phyloP scores from a whole-genome alignment of 345 rosid species.

The Acer negundo region DNA sequence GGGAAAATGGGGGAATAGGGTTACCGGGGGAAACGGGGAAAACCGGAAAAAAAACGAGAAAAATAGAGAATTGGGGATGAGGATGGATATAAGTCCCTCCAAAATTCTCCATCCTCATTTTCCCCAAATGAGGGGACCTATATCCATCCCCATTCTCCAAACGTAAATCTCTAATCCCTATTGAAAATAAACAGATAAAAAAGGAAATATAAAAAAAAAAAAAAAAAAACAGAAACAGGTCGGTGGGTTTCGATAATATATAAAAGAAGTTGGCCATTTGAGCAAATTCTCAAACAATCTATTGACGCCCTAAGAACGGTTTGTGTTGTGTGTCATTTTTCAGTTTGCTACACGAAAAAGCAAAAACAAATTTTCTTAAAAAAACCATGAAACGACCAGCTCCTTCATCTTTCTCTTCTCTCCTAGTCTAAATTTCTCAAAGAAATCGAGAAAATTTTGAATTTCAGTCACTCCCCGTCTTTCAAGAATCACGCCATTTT shows the following conservation, averaged over 20 bases:
- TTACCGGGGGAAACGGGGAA: no score
- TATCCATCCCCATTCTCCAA: no score
- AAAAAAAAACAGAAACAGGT: not conserved
- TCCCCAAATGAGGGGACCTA: no score
- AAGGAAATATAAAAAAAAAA: not conserved
- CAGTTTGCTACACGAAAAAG: not conserved
- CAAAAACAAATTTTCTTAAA: not conserved
- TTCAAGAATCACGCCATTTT: not conserved
- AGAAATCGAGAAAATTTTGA: not conserved
- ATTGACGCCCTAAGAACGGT: conserved; percentile 32
- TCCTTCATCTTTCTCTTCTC: not conserved
- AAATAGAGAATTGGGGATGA: no score
- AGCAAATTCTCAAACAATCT: conserved; percentile 4
- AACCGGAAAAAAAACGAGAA: no score
- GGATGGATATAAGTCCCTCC: no score
- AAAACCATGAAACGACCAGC: not conserved
- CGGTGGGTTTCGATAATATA: conserved; percentile 6
- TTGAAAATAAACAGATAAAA: no score
- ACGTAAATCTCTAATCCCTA: no score
- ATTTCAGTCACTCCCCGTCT: not conserved
- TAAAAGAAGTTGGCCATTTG: not conserved
- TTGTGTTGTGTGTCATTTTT: conserved; percentile 12
- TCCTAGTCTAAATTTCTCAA: not conserved
- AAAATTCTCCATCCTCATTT: no score
- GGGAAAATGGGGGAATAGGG: no score